phyloP scores from a whole-genome alignment of 805 yeast species.

The Yamadazyma phyllophila region DNA sequence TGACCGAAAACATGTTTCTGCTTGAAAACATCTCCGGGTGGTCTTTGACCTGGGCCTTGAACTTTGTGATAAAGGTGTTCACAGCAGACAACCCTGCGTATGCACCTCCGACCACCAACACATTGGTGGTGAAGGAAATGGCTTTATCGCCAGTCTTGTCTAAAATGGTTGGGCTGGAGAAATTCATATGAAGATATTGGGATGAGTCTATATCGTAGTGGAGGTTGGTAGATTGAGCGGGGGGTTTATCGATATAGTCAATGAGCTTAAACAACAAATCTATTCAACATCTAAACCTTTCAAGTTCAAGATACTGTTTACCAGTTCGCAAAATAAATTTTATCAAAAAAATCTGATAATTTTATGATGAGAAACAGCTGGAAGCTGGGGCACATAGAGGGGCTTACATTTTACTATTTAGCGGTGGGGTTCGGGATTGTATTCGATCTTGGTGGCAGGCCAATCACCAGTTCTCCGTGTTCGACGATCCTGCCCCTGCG shows the following conservation, averaged over 20 bases:
- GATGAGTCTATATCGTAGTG: too few species aligned
- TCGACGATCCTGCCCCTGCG: too few species aligned
- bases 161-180: constrained; percentile 5
- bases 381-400: too few species aligned
- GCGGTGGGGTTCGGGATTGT: too few species aligned
- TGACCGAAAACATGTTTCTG: constrained; percentile 22
- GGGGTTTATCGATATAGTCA: neutral
- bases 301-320: too few species aligned
- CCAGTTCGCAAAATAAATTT: too few species aligned
- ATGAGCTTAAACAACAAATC: too few species aligned
- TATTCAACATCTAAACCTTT: too few species aligned
- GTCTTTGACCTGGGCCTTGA: constrained; percentile 13
- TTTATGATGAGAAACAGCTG: neutral
- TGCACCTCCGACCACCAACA: constrained; percentile 42
- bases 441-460: too few species aligned
- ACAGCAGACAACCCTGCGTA: constrained; percentile 40
- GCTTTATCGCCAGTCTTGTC: constrained; percentile 6
- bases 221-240: too few species aligned
- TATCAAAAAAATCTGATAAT: constrained; percentile 1
- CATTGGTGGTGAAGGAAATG: constrained; percentile 28
- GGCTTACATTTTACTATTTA: too few species aligned
- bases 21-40: neutral
- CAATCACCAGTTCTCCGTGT: neutral
- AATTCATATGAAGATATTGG: neutral
- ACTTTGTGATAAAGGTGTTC: constrained; percentile 26